Evolutionary conservation across 345 rosid species (phyloP).

Genomic region (Punica granatum): DNA sequence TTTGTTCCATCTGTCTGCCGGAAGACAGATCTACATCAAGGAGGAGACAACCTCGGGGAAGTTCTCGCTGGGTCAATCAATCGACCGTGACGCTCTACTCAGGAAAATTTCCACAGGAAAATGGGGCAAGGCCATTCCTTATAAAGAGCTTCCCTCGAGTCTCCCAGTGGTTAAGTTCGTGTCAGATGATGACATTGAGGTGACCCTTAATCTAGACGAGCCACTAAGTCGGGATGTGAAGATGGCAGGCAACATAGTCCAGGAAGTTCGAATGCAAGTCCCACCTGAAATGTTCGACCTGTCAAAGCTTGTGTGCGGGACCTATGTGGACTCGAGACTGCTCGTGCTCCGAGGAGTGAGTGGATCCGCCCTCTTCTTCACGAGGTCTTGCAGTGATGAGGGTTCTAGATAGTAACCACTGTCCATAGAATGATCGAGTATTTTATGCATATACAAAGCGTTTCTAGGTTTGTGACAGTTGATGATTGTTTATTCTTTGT

Average conservation of each 20-base stretch:
- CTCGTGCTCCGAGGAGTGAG: slow-evolving; percentile 71
- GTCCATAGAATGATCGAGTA: neutral
- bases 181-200: slow-evolving; percentile 48
- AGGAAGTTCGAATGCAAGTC: slow-evolving; percentile 59
- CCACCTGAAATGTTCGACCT: slow-evolving; percentile 89
- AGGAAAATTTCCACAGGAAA: slow-evolving; percentile 51
- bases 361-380: slow-evolving; percentile 76
- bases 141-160: slow-evolving; percentile 75
- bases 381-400: slow-evolving; percentile 35
- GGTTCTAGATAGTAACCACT: slow-evolving; percentile 8
- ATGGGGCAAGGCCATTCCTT: slow-evolving; percentile 72
- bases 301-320: slow-evolving; percentile 76
- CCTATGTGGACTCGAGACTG: slow-evolving; percentile 65
- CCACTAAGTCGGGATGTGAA: slow-evolving; percentile 32
- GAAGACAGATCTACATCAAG: slow-evolving; percentile 68
- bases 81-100: slow-evolving; percentile 32
- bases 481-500: neutral
- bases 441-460: neutral
- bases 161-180: slow-evolving; percentile 75
- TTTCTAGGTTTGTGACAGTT: neutral
- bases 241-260: slow-evolving; percentile 39
- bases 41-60: slow-evolving; percentile 42
- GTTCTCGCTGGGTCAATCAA: slow-evolving; percentile 39
- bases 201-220: slow-evolving; percentile 38
- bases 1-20: slow-evolving; percentile 41